Evolutionary conservation across 441 rosid genomes (phyloP).

Genomic region (Kokia cookei): DNA sequence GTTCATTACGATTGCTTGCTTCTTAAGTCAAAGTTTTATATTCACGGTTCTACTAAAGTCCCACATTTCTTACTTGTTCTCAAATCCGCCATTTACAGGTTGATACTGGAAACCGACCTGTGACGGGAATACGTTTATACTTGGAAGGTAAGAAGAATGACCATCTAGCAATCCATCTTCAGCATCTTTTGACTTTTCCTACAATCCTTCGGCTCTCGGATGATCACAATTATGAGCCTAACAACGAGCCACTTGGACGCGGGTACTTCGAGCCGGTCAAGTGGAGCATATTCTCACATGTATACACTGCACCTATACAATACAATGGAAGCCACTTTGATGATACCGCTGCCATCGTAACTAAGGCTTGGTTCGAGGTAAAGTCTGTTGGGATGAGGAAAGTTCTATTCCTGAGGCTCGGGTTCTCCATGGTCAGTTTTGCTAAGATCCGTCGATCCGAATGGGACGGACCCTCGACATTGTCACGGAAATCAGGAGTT

Average conservation of each 20-base stretch:
- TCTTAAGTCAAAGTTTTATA: neutral
- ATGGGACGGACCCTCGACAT: constrained; percentile 72
- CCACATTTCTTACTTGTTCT: constrained; percentile 1
- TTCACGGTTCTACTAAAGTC: neutral
- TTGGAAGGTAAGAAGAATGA: constrained; percentile 88
- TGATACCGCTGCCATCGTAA: constrained; percentile 59
- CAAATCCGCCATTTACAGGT: constrained; percentile 36
- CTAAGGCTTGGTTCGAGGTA: constrained; percentile 92
- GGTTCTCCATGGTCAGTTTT: constrained; percentile 69
- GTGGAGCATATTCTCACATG: constrained; percentile 89
- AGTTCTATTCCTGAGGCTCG: constrained; percentile 82
- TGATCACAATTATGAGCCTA: constrained; percentile 45
- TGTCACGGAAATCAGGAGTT: constrained; percentile 74
- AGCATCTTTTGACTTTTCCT: constrained; percentile 75
- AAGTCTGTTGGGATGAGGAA: constrained; percentile 75
- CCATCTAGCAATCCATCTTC: constrained; percentile 85
- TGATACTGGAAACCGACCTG: constrained; percentile 73
- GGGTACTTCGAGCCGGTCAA: constrained; percentile 82
- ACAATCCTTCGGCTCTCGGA: constrained; percentile 50
- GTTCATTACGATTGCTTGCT: neutral
- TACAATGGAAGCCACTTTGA: constrained; percentile 54
- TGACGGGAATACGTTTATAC: constrained; percentile 80
- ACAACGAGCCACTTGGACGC: constrained; percentile 39
- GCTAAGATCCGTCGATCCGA: constrained; percentile 63
- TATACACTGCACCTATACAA: constrained; percentile 59